Conservation (phyloP, 495 filamentous ascomycete species). For the Xylona heveae region DNA sequence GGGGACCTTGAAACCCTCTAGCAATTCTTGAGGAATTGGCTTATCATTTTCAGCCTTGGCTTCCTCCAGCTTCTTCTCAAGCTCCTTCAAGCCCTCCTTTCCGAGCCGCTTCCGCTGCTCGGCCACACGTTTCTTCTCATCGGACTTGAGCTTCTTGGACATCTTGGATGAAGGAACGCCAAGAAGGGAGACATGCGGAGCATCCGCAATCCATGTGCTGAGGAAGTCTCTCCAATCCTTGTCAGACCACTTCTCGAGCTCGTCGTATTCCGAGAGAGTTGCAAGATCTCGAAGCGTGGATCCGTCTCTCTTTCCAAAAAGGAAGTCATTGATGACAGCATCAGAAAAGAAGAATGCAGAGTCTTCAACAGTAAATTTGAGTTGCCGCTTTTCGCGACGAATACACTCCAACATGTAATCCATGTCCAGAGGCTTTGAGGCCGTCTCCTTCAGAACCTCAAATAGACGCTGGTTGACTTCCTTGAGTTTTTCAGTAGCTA, state of each 20-base stretch:
- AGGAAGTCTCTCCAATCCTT: conserved; percentile 65
- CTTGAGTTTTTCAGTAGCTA: conserved; percentile 65
- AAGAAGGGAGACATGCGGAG: conserved; percentile 66
- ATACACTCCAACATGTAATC: conserved; percentile 72
- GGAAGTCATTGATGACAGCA: conserved; percentile 71
- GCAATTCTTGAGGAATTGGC: conserved; percentile 49
- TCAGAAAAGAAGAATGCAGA: conserved; percentile 54
- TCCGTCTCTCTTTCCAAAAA: conserved; percentile 75
- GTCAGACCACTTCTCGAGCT: conserved; percentile 60
- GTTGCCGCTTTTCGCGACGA: conserved; percentile 48
- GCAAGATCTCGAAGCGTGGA: conserved; percentile 48
- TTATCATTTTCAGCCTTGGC: conserved; percentile 68
- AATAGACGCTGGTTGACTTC: conserved; percentile 74
- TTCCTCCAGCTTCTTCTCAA: conserved; percentile 53
- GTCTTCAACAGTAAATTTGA: conserved; percentile 59
- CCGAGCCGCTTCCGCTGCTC: conserved; percentile 40
- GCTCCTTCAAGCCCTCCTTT: conserved; percentile 40
- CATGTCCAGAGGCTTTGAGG: conserved; percentile 67
- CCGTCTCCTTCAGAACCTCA: conserved; percentile 58
- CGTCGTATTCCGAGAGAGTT: conserved; percentile 50
- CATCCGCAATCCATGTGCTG: conserved; percentile 66
- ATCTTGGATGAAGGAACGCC: conserved; percentile 39
- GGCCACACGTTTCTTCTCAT: conserved; percentile 35
- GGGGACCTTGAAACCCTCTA: conserved; percentile 68
- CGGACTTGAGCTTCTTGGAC: conserved; percentile 47